phyloP scores from a whole-genome alignment of 2,329 filamentous ascomycete genomes.

The Colletotrichum trifolii region DNA sequence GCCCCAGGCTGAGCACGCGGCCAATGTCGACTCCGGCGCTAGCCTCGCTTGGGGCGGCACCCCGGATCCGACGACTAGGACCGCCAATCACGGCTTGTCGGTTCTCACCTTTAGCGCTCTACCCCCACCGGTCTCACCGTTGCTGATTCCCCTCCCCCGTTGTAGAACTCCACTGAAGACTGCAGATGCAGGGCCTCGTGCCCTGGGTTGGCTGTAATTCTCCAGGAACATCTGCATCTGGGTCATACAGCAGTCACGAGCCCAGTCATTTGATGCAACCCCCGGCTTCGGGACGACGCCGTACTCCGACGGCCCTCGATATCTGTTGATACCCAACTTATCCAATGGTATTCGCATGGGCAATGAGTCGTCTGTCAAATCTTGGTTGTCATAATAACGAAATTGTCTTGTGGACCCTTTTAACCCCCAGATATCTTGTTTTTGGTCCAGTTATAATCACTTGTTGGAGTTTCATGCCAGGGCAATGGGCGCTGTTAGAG shows the following conservation, averaged over 20 bases:
- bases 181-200: conserved; percentile 17
- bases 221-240: conserved; percentile 12
- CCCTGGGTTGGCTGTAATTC: background rate
- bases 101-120: conserved; percentile 14
- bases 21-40: conserved; percentile 8
- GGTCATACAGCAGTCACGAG: background rate
- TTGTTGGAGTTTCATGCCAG: too few species aligned
- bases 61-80: conserved; percentile 16
- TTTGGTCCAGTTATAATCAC: too few species aligned
- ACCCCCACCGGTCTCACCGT: conserved; percentile 9
- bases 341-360: too few species aligned
- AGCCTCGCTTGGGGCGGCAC: background rate
- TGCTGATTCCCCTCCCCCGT: conserved; percentile 19
- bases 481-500: too few species aligned
- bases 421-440: too few species aligned
- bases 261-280: too few species aligned
- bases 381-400: too few species aligned
- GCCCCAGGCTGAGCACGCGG: conserved; percentile 29
- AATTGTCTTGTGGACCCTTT: too few species aligned
- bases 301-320: too few species aligned
- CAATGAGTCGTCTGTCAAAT: too few species aligned
- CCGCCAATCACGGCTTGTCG: conserved; percentile 18
- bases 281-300: too few species aligned
- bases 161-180: conserved; percentile 24
- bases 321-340: too few species aligned